Evolutionary conservation across 306 rosid genomes (phyloP), one percentile per base, ranked within the genome.

Genomic region (Trifolium dubium): DNA sequence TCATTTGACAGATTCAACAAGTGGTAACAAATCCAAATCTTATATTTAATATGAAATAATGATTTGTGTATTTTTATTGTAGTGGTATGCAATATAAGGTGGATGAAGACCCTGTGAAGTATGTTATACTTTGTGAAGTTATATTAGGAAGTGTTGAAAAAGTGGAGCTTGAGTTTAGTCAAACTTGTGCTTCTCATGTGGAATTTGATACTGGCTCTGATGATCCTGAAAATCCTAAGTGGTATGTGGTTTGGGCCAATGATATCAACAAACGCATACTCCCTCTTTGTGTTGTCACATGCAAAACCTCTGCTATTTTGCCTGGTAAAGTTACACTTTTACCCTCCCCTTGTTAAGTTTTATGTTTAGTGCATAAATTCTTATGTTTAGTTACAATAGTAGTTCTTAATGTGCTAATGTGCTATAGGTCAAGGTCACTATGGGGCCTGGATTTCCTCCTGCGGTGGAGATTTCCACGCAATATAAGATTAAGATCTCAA

Each of bases 141-240:
- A 75, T 88, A 71, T 53, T 90, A 55, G 96, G 96, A 23, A 88
- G 60, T 0, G 77, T 90, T 12, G 96, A 90, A 71, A 86, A 64
- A 69, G 77, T 88, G 11, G 81, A 79, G 34, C 78, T 83, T 10
- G 88, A 86, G 46, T 71, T 81, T 69, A 73, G 63, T 14, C 91
- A 86, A 47, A 72, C 74, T 35, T 40, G 77, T 66, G 80, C 87
- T 83, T 88, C 89, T 3, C 69, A 87, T 67, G 30, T 3, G 30
- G 78, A 71, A 11, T 90, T 74, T 12, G 96, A 90, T 67, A 79
- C 85, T 2, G 96, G 89, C 30, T 83, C 81, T 23, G 89, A 90
- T 60, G 77, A 88, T 80, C 83, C 66, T 30, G 29, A 40, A 47
- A 80, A 83, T 76, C 92, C 96, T 2, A 83, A 69, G 39, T 83